A percentile compares a stretch with the other conserved stretches of the same genome.
These are phyloP conservation scores for Triadica sebifera DNA, from an alignment of 345 rosid genomes.

Conservation along the genomic window DNA sequence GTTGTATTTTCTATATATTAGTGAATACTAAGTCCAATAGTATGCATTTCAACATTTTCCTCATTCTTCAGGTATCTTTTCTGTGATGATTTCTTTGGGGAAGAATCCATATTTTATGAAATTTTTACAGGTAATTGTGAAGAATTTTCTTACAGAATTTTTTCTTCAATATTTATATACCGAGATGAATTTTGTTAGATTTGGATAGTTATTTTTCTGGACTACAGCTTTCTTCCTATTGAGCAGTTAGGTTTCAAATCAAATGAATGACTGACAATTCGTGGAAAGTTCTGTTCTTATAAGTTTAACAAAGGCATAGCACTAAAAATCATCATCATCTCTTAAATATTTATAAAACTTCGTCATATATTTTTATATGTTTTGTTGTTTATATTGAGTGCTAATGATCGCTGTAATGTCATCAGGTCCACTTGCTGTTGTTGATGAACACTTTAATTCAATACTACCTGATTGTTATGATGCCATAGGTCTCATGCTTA, in stretches of 20 bases:
- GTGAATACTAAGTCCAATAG: conserved; percentile 8
- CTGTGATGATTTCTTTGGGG: conserved; percentile 95
- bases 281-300: background rate
- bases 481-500: conserved; percentile 96
- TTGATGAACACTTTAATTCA: conserved; percentile 86
- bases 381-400: background rate
- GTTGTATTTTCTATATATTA: conserved; percentile 12
- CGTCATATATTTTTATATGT: background rate
- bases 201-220: background rate
- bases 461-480: conserved; percentile 87
- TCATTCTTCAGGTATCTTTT: conserved; percentile 71
- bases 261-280: background rate
- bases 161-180: background rate
- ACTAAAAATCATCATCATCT: background rate
- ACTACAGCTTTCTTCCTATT: background rate
- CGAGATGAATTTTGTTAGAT: background rate
- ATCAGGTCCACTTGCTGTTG: conserved; percentile 95
- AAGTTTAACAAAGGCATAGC: conserved; percentile 1
- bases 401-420: conserved; percentile 18
- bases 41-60: background rate
- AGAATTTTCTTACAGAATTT: background rate
- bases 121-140: conserved; percentile 70
- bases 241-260: conserved; percentile 2
- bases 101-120: conserved; percentile 82
- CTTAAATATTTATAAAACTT: background rate